These are phyloP conservation scores for Zasmidium cellare DNA, from an alignment of 2,329 filamentous ascomycete genomes.

Conservation along the genomic window DNA sequence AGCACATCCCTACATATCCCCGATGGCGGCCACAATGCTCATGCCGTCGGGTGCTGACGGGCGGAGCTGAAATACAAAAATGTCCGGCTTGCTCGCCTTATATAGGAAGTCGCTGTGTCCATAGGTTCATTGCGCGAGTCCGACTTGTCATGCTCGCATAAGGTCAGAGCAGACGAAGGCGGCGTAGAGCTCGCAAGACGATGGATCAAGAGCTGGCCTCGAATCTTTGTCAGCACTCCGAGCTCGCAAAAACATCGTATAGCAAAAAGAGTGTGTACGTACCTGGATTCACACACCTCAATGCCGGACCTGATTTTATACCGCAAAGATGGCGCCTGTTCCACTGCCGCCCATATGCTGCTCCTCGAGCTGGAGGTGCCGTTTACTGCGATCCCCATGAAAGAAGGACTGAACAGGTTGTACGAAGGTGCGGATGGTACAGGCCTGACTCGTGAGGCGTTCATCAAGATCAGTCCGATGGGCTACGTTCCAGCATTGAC, in stretches of 20 bases:
- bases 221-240: neutral
- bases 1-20: too few relatives aligned
- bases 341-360: slow-evolving; percentile 10
- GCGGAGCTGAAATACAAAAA: too few relatives aligned
- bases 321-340: slow-evolving; percentile 14
- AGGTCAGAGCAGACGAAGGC: neutral
- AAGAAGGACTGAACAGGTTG: neutral
- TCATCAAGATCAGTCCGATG: slow-evolving; percentile 35
- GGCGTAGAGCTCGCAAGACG: neutral
- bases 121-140: too few relatives aligned
- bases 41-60: too few relatives aligned
- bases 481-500: slow-evolving; percentile 34
- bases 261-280: too few relatives aligned
- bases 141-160: too few relatives aligned
- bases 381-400: slow-evolving; percentile 5
- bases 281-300: too few relatives aligned
- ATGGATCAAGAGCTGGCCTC: neutral
- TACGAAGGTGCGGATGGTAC: slow-evolving; percentile 4
- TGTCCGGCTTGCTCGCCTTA: too few relatives aligned
- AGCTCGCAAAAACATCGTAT: neutral
- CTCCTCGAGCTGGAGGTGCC: slow-evolving; percentile 11
- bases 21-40: too few relatives aligned
- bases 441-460: slow-evolving; percentile 14
- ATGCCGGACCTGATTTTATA: slow-evolving; percentile 11
- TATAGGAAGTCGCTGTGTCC: too few relatives aligned